Evolutionary conservation across 2,329 filamentous ascomycete species (phyloP).

Genomic region (Fusarium newnesense): DNA sequence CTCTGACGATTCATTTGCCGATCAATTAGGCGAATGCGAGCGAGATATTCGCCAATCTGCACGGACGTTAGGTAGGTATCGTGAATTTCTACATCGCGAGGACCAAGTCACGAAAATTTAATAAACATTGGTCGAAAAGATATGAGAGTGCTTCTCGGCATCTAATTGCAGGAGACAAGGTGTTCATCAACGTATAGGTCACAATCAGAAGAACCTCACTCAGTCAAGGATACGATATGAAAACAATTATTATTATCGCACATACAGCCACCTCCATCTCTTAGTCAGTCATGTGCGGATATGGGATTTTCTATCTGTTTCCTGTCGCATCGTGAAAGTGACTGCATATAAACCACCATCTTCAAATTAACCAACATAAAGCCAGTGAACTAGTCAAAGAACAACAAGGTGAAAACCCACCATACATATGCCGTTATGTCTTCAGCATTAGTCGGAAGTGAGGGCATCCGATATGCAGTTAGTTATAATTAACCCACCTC

Average conservation of each 20-base stretch:
- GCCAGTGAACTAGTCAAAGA: not conserved
- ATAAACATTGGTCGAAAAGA: not conserved
- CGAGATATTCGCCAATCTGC: conserved; percentile 13
- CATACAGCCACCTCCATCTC: not conserved
- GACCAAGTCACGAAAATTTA: not conserved
- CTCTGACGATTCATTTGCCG: conserved; percentile 9
- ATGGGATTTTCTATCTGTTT: conserved; percentile 34
- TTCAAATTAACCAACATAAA: not conserved
- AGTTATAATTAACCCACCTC: not conserved
- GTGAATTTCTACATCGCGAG: not conserved
- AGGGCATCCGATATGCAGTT: not conserved
- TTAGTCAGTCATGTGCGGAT: not conserved
- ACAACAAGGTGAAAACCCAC: not conserved
- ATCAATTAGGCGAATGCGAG: conserved; percentile 9
- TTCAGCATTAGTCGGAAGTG: not conserved
- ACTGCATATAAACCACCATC: conserved; percentile 8
- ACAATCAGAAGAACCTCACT: not conserved
- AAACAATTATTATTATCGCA: not conserved
- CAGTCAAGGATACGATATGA: not conserved
- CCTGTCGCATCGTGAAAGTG: conserved; percentile 10
- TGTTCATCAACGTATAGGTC: not conserved
- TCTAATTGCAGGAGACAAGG: not conserved
- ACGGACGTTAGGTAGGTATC: not conserved
- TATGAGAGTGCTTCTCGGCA: not conserved
- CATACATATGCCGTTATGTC: not conserved